These are phyloP conservation scores for Davidsoniella virescens DNA, from an alignment of 2,329 filamentous ascomycete species.

Conservation along the genomic window DNA sequence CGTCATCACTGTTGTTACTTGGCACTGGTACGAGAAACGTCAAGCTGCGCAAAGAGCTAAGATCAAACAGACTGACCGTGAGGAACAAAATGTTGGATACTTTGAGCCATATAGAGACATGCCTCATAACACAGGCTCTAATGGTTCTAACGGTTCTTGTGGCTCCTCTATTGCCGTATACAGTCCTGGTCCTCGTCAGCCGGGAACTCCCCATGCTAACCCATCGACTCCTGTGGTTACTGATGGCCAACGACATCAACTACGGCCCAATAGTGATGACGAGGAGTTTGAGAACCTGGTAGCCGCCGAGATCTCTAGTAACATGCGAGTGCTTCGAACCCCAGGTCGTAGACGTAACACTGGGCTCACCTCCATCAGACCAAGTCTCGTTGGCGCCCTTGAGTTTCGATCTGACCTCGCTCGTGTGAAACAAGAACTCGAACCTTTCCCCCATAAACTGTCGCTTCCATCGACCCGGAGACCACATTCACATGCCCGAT, in stretches of 20 bases:
- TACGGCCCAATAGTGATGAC: slow-evolving; percentile 23
- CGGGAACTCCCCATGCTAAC: slow-evolving; percentile 4
- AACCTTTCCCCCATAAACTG: slow-evolving; percentile 17
- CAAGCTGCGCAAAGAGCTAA: background rate
- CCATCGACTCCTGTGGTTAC: slow-evolving; percentile 23
- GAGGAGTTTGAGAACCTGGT: slow-evolving; percentile 45
- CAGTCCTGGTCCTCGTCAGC: background rate
- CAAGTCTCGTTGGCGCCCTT: slow-evolving; percentile 80
- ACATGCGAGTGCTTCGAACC: slow-evolving; percentile 74
- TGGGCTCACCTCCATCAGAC: slow-evolving; percentile 62
- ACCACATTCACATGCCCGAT: slow-evolving; percentile 1
- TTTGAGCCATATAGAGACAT: slow-evolving; percentile 47
- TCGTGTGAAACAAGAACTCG: slow-evolving; percentile 50
- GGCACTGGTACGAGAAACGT: slow-evolving; percentile 52
- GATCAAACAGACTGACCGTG: slow-evolving; percentile 15
- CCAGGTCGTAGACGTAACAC: slow-evolving; percentile 48
- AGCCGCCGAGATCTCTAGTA: slow-evolving; percentile 72
- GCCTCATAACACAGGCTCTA: slow-evolving; percentile 19
- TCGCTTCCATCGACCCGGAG: background rate
- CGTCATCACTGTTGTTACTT: slow-evolving; percentile 70
- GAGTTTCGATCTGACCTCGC: slow-evolving; percentile 85
- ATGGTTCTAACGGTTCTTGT: background rate
- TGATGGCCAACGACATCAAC: slow-evolving; percentile 19
- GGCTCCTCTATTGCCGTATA: background rate
- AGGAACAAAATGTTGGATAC: background rate